These are phyloP conservation scores for Physocladia obscura DNA, from an alignment of 192 early-diverging fungal genomes.

Conservation along the genomic window DNA sequence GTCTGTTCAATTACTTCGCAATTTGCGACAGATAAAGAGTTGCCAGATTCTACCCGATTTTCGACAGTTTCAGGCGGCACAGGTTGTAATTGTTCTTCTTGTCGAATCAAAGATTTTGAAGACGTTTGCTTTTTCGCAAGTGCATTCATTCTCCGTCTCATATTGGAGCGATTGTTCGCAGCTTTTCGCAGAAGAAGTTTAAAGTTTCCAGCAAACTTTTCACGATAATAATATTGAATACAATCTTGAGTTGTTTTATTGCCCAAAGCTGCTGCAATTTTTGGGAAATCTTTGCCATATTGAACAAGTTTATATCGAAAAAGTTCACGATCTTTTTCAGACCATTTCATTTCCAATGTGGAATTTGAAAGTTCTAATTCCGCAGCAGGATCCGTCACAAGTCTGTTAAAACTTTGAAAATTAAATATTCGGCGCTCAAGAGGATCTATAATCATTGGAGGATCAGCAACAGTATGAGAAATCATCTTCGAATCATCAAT, in stretches of 20 bases:
- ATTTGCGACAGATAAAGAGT: not conserved
- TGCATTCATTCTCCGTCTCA: slow-evolving; percentile 2
- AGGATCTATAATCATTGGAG: slow-evolving; percentile 37
- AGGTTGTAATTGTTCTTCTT: not conserved
- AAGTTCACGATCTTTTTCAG: slow-evolving; percentile 32
- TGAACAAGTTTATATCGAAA: slow-evolving; percentile 39
- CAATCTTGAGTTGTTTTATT: slow-evolving; percentile 46
- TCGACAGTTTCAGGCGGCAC: not conserved
- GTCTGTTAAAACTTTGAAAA: slow-evolving; percentile 36
- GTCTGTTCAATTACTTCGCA: not conserved
- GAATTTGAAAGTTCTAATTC: slow-evolving; percentile 40
- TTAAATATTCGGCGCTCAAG: slow-evolving; percentile 15
- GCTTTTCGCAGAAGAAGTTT: slow-evolving; percentile 40
- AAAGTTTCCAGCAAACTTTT: slow-evolving; percentile 39
- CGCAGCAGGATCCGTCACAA: slow-evolving; percentile 41
- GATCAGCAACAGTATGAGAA: slow-evolving; percentile 18
- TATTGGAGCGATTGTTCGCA: slow-evolving; percentile 9
- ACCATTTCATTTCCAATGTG: slow-evolving; percentile 38
- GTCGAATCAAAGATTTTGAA: not conserved
- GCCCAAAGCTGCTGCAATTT: slow-evolving; percentile 37
- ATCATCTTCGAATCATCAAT: slow-evolving; percentile 19
- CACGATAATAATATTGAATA: slow-evolving; percentile 53
- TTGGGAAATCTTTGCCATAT: slow-evolving; percentile 51
- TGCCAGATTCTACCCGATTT: not conserved
- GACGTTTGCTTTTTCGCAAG: slow-evolving; percentile 9